A percentile compares a stretch with the other conserved stretches of the same genome.
These are phyloP conservation scores for Heliophila coronopifolia DNA, from an alignment of 441 rosid species.

Conservation along the genomic window DNA sequence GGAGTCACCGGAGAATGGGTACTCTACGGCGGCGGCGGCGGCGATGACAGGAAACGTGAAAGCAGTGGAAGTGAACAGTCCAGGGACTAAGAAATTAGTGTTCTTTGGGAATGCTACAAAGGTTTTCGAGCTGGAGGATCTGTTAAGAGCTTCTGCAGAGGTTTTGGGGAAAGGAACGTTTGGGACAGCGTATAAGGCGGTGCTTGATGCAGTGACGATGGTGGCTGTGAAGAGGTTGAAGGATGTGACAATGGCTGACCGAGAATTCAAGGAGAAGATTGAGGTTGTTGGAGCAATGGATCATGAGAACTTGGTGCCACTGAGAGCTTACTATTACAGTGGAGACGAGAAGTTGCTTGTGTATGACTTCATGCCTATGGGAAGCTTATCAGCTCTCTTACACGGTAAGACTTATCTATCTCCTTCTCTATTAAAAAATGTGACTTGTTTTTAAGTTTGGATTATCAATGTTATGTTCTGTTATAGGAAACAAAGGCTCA, in stretches of 20 bases:
- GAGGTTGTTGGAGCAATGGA: constrained; percentile 80
- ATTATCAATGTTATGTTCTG: background rate
- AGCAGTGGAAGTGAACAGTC: constrained; percentile 33
- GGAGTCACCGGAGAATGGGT: constrained; percentile 37
- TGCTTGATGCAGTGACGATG: constrained; percentile 54
- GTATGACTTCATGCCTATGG: constrained; percentile 88
- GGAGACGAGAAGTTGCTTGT: constrained; percentile 94
- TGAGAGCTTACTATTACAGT: constrained; percentile 84
- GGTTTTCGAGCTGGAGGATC: constrained; percentile 83
- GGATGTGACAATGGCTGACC: constrained; percentile 67
- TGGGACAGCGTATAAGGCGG: constrained; percentile 95
- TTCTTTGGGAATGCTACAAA: constrained; percentile 61
- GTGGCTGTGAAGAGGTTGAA: constrained; percentile 96
- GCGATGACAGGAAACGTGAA: constrained; percentile 51
- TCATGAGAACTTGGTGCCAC: constrained; percentile 76
- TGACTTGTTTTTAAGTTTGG: constrained; percentile 9
- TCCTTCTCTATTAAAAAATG: background rate
- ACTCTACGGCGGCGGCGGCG: constrained; percentile 44
- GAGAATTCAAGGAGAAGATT: constrained; percentile 81
- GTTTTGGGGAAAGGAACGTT: constrained; percentile 94
- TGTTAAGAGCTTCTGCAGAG: constrained; percentile 95
- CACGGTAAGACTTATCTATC: constrained; percentile 56
- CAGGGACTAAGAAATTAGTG: constrained; percentile 51
- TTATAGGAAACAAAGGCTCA: constrained; percentile 80
- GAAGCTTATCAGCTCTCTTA: constrained; percentile 93